These are phyloP conservation scores for Hylodesmum podocarpum DNA, from an alignment of 306 rosid species.

Conservation along the genomic window DNA sequence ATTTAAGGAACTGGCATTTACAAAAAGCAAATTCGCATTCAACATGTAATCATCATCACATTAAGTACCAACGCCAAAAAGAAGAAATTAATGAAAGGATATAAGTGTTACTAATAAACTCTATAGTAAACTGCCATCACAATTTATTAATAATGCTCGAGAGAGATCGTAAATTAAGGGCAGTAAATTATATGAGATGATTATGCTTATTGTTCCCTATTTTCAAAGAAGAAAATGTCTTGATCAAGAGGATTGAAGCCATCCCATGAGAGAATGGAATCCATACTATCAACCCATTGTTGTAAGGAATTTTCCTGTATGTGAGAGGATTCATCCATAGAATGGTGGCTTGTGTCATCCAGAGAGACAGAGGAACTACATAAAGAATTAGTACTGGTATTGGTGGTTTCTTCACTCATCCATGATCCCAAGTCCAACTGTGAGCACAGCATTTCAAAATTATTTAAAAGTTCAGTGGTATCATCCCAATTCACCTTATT, in stretches of 20 bases:
- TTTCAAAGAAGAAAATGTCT: conserved; percentile 45
- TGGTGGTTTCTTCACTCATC: conserved; percentile 52
- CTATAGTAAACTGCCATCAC: conserved; percentile 2
- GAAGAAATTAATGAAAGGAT: conserved; percentile 15
- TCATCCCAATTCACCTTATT: conserved; percentile 35
- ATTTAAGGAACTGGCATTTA: neutral
- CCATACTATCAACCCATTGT: conserved; percentile 54
- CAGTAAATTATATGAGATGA: neutral
- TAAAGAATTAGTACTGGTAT: conserved; percentile 40
- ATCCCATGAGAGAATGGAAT: conserved; percentile 65
- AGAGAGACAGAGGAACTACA: conserved; percentile 55
- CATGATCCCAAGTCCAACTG: conserved; percentile 49
- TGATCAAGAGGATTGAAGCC: conserved; percentile 50
- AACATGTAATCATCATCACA: conserved; percentile 25
- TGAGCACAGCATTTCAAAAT: conserved; percentile 45
- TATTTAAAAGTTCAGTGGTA: conserved; percentile 38
- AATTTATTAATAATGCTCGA: conserved; percentile 11
- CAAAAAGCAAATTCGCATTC: conserved; percentile 9
- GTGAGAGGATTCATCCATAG: conserved; percentile 47
- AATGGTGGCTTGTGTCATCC: conserved; percentile 55
- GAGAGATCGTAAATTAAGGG: neutral
- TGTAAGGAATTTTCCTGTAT: conserved; percentile 39
- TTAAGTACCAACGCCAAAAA: neutral
- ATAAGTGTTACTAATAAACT: conserved; percentile 6
- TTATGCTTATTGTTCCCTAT: conserved; percentile 29